Evolutionary conservation across 1,284 basidiomycete genomes (phyloP).

Genomic region (Agaricales sp.): DNA sequence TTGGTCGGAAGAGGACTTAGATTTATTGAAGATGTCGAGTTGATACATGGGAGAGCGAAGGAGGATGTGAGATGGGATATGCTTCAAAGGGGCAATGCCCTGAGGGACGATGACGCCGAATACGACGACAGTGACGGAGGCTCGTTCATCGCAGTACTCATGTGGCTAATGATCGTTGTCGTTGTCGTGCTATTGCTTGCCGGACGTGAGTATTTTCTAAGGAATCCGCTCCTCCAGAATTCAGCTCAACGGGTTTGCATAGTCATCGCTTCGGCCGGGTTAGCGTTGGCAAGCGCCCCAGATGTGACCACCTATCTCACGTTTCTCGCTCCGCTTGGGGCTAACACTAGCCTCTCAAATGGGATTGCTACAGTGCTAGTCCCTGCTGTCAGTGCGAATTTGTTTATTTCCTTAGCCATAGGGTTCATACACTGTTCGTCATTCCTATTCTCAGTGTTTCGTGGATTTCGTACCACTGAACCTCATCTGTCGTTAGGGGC

Average conservation of each 20-base stretch:
- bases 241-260: slow-evolving; percentile 8
- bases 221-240: slow-evolving; percentile 3
- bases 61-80: slow-evolving; percentile 77
- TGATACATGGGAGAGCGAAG: slow-evolving; percentile 68
- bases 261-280: slow-evolving; percentile 63
- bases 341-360: slow-evolving; percentile 36
- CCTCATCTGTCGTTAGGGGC: slow-evolving; percentile 28
- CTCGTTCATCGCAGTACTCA: slow-evolving; percentile 28
- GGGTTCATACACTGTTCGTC: slow-evolving; percentile 45
- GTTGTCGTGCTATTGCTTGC: slow-evolving; percentile 42
- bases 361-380: slow-evolving; percentile 59
- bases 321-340: slow-evolving; percentile 48
- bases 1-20: slow-evolving; percentile 60
- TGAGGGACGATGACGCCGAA: not conserved
- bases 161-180: slow-evolving; percentile 46
- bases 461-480: slow-evolving; percentile 7
- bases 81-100: slow-evolving; percentile 35
- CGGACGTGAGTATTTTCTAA: slow-evolving; percentile 41
- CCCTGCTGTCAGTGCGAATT: slow-evolving; percentile 48
- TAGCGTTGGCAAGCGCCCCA: slow-evolving; percentile 57
- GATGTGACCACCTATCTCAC: slow-evolving; percentile 61
- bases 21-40: slow-evolving; percentile 49
- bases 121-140: slow-evolving; percentile 17
- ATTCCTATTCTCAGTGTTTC: slow-evolving; percentile 1
- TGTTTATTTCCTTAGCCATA: slow-evolving; percentile 51